phyloP scores from a whole-genome alignment of 2,329 filamentous ascomycete species.

The Trichoderma sp. region DNA sequence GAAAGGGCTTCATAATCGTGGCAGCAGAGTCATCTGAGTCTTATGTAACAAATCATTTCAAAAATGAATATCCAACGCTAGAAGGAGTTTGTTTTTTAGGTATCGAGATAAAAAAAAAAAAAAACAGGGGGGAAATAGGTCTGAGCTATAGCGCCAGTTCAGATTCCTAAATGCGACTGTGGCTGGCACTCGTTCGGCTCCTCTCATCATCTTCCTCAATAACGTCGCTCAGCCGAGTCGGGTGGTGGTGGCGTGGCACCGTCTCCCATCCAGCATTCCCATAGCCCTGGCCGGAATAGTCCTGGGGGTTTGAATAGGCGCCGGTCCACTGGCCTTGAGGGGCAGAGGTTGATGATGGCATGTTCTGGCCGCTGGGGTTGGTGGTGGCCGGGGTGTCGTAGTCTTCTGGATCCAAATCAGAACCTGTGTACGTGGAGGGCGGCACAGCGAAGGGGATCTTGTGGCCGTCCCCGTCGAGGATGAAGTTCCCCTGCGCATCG shows the following conservation, averaged over 20 bases:
- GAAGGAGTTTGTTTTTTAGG: conserved; percentile 1
- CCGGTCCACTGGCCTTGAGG: conserved; percentile 45
- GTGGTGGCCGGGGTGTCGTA: conserved; percentile 57
- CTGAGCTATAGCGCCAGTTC: conserved; percentile 21
- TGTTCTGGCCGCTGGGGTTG: conserved; percentile 40
- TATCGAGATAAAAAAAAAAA: neutral
- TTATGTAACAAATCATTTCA: conserved; percentile 13
- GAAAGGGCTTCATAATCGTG: conserved; percentile 8
- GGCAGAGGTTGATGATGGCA: conserved; percentile 35
- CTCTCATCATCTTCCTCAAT: conserved; percentile 83
- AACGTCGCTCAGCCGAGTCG: conserved; percentile 85
- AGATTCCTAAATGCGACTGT: conserved; percentile 50
- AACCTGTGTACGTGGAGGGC: conserved; percentile 48
- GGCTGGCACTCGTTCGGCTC: conserved; percentile 71
- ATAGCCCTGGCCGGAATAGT: conserved; percentile 69
- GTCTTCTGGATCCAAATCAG: conserved; percentile 58
- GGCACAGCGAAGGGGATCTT: conserved; percentile 56
- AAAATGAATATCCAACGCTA: conserved; percentile 19
- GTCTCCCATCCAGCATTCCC: conserved; percentile 72
- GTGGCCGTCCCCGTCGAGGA: conserved; percentile 61
- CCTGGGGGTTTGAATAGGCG: conserved; percentile 48
- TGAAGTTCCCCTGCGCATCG: conserved; percentile 61
- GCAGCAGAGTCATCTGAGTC: neutral
- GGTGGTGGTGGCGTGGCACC: conserved; percentile 81
- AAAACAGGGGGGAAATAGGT: neutral